phyloP scores from a whole-genome alignment of 2,329 filamentous ascomycete genomes.

The Metarhizium album region DNA sequence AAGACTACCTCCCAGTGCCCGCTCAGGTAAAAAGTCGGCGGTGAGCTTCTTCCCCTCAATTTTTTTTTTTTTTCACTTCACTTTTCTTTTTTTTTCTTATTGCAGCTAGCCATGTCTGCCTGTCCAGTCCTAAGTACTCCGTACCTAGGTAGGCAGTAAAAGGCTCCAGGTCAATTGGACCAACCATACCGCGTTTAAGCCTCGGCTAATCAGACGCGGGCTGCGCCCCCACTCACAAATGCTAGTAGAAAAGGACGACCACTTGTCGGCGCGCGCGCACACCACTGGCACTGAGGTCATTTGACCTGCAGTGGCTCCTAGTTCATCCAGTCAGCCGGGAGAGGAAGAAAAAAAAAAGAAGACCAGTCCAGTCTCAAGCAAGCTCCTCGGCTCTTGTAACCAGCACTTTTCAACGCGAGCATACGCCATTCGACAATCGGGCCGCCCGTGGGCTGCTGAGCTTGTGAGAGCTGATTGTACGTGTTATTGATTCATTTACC shows the following conservation, averaged over 20 bases:
- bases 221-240: constrained; percentile 1
- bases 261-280: constrained; percentile 1
- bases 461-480: not conserved
- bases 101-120: too few species aligned
- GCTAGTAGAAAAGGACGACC: not conserved
- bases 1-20: too few species aligned
- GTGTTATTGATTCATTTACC: not conserved
- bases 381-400: not conserved
- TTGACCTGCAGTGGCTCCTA: not conserved
- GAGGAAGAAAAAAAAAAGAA: not conserved
- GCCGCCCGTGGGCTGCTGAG: constrained; percentile 2
- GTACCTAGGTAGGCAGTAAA: too few species aligned
- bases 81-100: too few species aligned
- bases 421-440: not conserved
- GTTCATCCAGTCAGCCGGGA: not conserved
- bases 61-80: too few species aligned
- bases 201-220: constrained; percentile 1
- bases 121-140: too few species aligned
- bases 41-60: not conserved
- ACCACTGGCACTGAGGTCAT: not conserved
- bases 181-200: too few species aligned
- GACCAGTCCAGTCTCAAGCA: not conserved
- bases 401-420: not conserved
- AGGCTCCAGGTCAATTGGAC: too few species aligned
- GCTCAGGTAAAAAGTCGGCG: not conserved